Evolutionary conservation across 495 filamentous ascomycete species (phyloP).

Genomic region (Penicillium paxilli): DNA sequence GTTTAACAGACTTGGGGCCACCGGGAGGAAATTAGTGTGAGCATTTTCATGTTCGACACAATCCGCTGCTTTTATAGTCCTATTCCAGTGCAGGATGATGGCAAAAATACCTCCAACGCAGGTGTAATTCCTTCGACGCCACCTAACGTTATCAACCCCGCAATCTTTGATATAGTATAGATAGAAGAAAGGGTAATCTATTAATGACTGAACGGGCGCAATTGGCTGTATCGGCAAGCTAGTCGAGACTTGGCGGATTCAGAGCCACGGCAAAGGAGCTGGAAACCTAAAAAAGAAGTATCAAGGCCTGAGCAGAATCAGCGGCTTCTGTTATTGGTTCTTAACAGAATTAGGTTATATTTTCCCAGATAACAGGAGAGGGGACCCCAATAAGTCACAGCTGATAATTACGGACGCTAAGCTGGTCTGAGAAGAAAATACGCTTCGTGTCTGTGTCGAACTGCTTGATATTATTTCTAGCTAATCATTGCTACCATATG

Average conservation of each 20-base stretch:
- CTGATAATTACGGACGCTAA: not conserved
- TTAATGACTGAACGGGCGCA: not conserved
- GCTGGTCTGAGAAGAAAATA: not conserved
- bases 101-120: too few relatives aligned
- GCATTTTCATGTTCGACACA: too few relatives aligned
- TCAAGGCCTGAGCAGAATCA: not conserved
- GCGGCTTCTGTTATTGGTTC: not conserved
- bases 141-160: too few relatives aligned
- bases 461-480: not conserved
- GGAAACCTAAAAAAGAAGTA: not conserved
- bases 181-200: not conserved
- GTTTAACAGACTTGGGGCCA: not conserved
- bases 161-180: slow-evolving; percentile 1
- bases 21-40: too few relatives aligned
- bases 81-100: too few relatives aligned
- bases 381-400: not conserved
- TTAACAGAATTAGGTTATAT: not conserved
- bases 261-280: not conserved
- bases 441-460: not conserved
- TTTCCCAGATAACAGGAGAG: slow-evolving; percentile 5
- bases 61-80: too few relatives aligned
- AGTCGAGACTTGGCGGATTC: slow-evolving; percentile 10
- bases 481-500: not conserved
- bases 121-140: too few relatives aligned
- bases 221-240: slow-evolving; percentile 31